Evolutionary conservation across 805 yeast genomes (phyloP).

Genomic region (Candida ipomoeae): DNA sequence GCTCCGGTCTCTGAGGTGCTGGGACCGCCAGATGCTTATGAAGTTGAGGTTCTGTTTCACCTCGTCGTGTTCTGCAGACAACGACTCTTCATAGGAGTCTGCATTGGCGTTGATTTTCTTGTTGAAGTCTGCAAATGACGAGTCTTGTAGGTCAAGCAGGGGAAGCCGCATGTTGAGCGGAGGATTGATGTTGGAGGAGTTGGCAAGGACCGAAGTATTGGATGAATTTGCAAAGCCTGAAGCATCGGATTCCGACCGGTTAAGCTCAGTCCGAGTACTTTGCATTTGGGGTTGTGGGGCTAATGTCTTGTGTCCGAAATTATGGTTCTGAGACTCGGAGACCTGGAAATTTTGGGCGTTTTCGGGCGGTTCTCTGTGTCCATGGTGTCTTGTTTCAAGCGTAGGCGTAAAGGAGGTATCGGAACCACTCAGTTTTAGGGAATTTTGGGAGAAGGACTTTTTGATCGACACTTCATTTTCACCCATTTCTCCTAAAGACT

Average conservation of each 20-base stretch:
- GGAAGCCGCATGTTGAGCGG: conserved; percentile 31
- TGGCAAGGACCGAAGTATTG: conserved; percentile 34
- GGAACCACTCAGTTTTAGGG: background rate
- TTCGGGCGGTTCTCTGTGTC: background rate
- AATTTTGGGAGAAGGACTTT: background rate
- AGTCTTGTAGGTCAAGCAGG: conserved; percentile 39
- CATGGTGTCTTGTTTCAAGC: conserved; percentile 1
- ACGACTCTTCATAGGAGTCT: conserved; percentile 32
- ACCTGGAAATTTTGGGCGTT: background rate
- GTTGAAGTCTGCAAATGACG: conserved; percentile 38
- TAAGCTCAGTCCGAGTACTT: too few species aligned
- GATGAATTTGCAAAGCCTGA: conserved; percentile 9
- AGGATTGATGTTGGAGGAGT: conserved; percentile 40
- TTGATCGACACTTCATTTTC: background rate
- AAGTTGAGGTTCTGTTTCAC: conserved; percentile 27
- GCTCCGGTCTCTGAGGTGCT: conserved; percentile 18
- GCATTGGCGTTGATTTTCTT: conserved; percentile 19
- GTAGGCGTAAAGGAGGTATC: background rate
- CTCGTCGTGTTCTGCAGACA: conserved; percentile 40
- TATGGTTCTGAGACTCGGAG: background rate
- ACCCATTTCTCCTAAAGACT: too few species aligned
- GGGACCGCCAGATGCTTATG: conserved; percentile 42
- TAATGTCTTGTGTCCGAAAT: background rate
- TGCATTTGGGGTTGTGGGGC: background rate
- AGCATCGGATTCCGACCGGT: conserved; percentile 12